Percentiles rank a stretch among this genome's conserved stretches.
These are phyloP conservation scores for Mucor indicus DNA, from an alignment of 371 early-diverging fungal genomes.

Conservation along the genomic window DNA sequence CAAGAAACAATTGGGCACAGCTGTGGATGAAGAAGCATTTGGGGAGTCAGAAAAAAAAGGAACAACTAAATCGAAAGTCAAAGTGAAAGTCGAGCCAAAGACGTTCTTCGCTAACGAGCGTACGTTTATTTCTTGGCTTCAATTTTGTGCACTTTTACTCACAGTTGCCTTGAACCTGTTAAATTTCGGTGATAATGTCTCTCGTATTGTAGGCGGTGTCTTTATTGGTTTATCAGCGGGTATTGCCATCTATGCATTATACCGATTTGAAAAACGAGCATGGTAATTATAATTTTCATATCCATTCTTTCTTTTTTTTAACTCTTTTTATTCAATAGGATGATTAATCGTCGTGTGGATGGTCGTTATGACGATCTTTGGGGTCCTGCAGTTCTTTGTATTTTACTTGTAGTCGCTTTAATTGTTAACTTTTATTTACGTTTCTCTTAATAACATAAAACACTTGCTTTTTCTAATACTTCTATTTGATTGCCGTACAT, in stretches of 20 bases:
- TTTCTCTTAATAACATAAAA: too few species aligned
- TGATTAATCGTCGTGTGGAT: conserved; percentile 50
- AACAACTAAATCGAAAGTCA: conserved; percentile 10
- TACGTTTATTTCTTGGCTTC: conserved; percentile 90
- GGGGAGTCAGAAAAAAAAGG: too few species aligned
- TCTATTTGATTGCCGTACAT: conserved; percentile 18
- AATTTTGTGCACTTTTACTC: conserved; percentile 71
- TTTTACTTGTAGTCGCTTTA: conserved; percentile 62
- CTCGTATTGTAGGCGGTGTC: conserved; percentile 41
- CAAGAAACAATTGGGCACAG: conserved; percentile 11
- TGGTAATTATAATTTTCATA: conserved; percentile 13
- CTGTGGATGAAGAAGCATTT: conserved; percentile 20
- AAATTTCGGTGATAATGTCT: conserved; percentile 68
- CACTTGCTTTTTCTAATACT: conserved; percentile 33
- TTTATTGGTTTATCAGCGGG: conserved; percentile 67
- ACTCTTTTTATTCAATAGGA: conserved; percentile 36
- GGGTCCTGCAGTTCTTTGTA: conserved; percentile 81
- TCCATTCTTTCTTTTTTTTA: conserved; percentile 18
- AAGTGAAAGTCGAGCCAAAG: conserved; percentile 74
- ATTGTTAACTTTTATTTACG: conserved; percentile 21
- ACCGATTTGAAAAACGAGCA: conserved; percentile 88
- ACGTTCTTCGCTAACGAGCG: conserved; percentile 96
- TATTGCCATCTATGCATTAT: conserved; percentile 82
- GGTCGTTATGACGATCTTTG: conserved; percentile 56
- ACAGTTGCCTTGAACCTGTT: conserved; percentile 75